A percentile compares a stretch with the other conserved stretches of the same genome.
These are phyloP conservation scores for Lactarius sp. DNA, from an alignment of 768 basidiomycete species.

Conservation along the genomic window DNA sequence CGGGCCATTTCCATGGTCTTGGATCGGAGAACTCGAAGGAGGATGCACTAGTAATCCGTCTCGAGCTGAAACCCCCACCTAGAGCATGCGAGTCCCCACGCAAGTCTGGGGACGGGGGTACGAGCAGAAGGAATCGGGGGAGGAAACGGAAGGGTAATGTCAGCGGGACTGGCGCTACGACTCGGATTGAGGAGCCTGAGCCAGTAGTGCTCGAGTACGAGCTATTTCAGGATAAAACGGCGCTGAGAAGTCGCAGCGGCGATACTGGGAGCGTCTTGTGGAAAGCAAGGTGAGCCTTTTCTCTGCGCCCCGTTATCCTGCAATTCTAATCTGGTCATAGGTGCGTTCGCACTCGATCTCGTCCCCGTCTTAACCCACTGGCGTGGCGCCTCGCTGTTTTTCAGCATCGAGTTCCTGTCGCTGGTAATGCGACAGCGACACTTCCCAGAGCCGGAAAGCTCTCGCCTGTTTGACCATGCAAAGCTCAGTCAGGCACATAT, in stretches of 20 bases:
- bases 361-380: not conserved
- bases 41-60: conserved; percentile 50
- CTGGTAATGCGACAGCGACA: conserved; percentile 54
- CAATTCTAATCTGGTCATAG: not conserved
- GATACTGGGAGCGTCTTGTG: conserved; percentile 86
- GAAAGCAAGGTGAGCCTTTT: conserved; percentile 61
- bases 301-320: not conserved
- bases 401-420: conserved; percentile 65
- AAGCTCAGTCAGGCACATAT: conserved; percentile 45
- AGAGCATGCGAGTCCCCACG: not conserved
- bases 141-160: not conserved
- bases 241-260: conserved; percentile 64
- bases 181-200: conserved; percentile 25
- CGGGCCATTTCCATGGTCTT: conserved; percentile 48
- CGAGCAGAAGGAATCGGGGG: conserved; percentile 20
- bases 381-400: not conserved
- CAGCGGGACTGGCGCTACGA: not conserved
- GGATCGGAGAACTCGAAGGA: conserved; percentile 61
- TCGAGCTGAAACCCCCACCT: conserved; percentile 40
- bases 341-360: not conserved
- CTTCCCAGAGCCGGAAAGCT: conserved; percentile 29
- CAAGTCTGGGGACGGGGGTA: not conserved
- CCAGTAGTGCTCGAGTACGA: conserved; percentile 39
- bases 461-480: conserved; percentile 42
- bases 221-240: conserved; percentile 70